Base-by-base conservation (phyloP, 2,329 filamentous ascomycete species). In the Ophiosphaerella narmari region DNA sequence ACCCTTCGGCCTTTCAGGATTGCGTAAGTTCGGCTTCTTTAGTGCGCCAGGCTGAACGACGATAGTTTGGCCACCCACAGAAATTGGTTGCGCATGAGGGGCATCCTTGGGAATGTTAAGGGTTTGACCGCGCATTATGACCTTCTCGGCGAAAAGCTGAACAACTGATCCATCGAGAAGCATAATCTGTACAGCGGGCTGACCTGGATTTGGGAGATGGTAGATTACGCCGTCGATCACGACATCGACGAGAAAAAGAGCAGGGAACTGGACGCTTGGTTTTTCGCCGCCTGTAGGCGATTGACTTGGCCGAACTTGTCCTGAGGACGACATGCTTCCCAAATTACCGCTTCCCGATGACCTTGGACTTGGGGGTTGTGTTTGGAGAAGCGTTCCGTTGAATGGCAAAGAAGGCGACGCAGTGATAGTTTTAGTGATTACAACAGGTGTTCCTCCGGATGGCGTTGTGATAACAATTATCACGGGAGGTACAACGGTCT, bases 161-260 rank as follows among this genome's bases (percentile, higher is more conserved):
- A 49, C 53, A 12, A 43, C 1, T 3, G 42, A 48, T 23, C 55
- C 55, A 32, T 54, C 51, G 9, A 31, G 11, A 23, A 61, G 42
- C 24, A 59, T 40, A 21, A 61, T 52, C 13, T 49, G 35, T 13
- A 52, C 42, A 14, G 58, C 37, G 3, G 42, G 48, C 38, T 59
- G 40, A 35, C 42, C 43, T 5, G 51, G 32, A 1, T 45, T 44
- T 14, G 58, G 55, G 14, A 61, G 55, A 29, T 52, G 46, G 35
- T 59, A 61, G 3, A 32, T 16, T 9, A 48, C 29, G 8, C 45
- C 49, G 12, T 49, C 55, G n/a, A 61, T 57, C 11, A 53, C 16
- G 2, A 41, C 49, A 42, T 59, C 58, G 37, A 55, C 16, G 7
- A 52, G 23, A 21, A 32, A 50, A 2, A 40, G 9, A 7, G 39